Evolutionary conservation across 768 basidiomycete genomes (phyloP).

Genomic region (Leccinum variicolor): DNA sequence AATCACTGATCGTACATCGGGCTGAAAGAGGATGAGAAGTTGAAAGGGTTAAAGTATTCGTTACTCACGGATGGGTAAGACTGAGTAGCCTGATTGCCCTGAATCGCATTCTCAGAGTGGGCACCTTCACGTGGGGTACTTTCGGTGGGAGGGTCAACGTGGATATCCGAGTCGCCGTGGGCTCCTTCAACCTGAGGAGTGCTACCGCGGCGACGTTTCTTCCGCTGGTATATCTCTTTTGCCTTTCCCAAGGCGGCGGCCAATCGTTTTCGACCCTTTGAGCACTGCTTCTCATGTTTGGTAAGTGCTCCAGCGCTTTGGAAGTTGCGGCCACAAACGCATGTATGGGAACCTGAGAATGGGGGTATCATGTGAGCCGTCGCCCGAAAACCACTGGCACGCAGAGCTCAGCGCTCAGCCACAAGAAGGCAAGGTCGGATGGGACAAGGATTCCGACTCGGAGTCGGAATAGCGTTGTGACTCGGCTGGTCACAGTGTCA

Average conservation of each 20-base stretch:
- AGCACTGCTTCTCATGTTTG: not conserved
- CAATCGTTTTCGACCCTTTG: not conserved
- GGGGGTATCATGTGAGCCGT: not conserved
- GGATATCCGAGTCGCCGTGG: not conserved
- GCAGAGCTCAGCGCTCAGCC: no score
- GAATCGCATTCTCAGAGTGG: not conserved
- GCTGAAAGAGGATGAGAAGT: not conserved
- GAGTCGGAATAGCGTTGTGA: no score
- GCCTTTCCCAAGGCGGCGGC: not conserved
- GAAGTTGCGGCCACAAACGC: not conserved
- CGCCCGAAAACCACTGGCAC: no score
- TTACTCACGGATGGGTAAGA: not conserved
- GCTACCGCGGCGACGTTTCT: not conserved
- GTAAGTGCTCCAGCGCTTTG: not conserved
- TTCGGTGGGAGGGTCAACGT: not conserved
- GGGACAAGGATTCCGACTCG: no score
- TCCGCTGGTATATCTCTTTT: not conserved
- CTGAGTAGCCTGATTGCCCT: not conserved
- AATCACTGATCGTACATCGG: not conserved
- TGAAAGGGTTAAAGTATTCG: not conserved
- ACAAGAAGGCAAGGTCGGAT: no score
- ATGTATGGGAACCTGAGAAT: not conserved
- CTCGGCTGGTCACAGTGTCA: no score
- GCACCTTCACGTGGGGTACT: not conserved
- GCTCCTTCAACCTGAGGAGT: no score